Base-by-base conservation (phyloP, 768 basidiomycete genomes). In the Mrakia blollopis region DNA sequence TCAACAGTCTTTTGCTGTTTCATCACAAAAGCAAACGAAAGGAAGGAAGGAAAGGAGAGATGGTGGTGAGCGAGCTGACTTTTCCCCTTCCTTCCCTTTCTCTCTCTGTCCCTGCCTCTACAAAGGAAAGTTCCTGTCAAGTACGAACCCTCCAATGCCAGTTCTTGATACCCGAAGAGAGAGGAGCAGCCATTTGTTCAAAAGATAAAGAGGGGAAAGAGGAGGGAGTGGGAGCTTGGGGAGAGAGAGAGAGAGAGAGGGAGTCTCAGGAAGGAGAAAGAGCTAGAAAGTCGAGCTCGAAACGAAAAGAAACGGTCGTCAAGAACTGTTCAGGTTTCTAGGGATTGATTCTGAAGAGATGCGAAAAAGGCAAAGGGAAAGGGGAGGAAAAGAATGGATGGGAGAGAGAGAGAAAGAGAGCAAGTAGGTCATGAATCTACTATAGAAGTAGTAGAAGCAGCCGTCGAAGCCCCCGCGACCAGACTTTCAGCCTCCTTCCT, bases 1-100 rank as follows among this genome's bases (percentile, higher is more conserved):
- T 81, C 82, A 75, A 83, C 83, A 75, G 83, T 83, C 81, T 84
- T 84, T 82, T 77, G 72, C 67, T 65, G 62, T 73, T 14, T 6
- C 30, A 18, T 25, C 18, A n/a, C 41, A 6, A 44, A 47, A 5
- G 9, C 25, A 30, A 41, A 16, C 70, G 14, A 8, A 41, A 54
- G 28, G n/a, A 30, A 57, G 8, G 3, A 25, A 54, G 30, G 8
- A 30, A 28, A 14, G 5, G 32, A 39, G 16, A 57, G 57, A 70
- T 23, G 60, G 16, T 8, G 44, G 28, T 50, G 63, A 75, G 74
- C 65, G 52, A 11, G 61, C 30, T 21, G 28, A 28, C 41, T 35
- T 35, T 44, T 39, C 16, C 18, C 13, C 23, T 52, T 35, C 16
- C 39, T 52, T n/a, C 8, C 32, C 30, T 14, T 32, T 5, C 32